Percentiles rank a stretch among this genome's conserved stretches.
phyloP scores from a whole-genome alignment of 1,139 yeast species.

The Saccharomyces hybrid region DNA sequence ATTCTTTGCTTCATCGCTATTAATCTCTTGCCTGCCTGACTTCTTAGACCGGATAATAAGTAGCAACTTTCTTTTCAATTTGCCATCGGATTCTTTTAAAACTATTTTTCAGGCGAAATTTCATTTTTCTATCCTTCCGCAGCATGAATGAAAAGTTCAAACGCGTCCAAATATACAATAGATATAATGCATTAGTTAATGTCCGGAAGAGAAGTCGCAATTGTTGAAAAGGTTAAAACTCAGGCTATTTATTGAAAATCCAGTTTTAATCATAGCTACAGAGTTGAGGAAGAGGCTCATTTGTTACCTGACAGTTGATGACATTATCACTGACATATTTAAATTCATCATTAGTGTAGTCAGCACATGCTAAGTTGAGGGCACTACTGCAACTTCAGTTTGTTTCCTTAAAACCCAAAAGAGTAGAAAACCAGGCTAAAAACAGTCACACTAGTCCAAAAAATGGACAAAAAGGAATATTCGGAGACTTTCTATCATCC shows the following conservation, averaged over 20 bases:
- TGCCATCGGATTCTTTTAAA: not conserved
- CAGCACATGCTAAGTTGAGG: not conserved
- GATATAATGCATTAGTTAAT: not conserved
- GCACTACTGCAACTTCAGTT: not conserved
- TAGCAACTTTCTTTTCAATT: not conserved
- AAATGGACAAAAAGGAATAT: not conserved
- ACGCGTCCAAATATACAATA: not conserved
- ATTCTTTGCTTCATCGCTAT: slow-evolving; percentile 60
- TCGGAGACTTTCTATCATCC: slow-evolving; percentile 56
- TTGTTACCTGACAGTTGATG: not conserved
- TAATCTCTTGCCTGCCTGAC: not conserved
- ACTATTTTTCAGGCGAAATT: not conserved
- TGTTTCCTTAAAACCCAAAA: not conserved
- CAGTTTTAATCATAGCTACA: not conserved
- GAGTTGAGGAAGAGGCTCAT: not conserved
- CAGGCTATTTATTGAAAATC: not conserved
- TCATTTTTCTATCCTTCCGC: not conserved
- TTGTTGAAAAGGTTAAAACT: not conserved
- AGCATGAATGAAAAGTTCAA: not conserved
- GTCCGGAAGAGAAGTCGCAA: not conserved
- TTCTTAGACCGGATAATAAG: not conserved
- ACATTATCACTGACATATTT: not conserved
- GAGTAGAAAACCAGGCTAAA: not conserved
- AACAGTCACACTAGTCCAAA: not conserved
- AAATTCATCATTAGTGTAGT: not conserved